A percentile compares a stretch with the other conserved stretches of the same genome.
These are phyloP conservation scores for Oemleria cerasiformis DNA, from an alignment of 306 rosid species.

Conservation along the genomic window DNA sequence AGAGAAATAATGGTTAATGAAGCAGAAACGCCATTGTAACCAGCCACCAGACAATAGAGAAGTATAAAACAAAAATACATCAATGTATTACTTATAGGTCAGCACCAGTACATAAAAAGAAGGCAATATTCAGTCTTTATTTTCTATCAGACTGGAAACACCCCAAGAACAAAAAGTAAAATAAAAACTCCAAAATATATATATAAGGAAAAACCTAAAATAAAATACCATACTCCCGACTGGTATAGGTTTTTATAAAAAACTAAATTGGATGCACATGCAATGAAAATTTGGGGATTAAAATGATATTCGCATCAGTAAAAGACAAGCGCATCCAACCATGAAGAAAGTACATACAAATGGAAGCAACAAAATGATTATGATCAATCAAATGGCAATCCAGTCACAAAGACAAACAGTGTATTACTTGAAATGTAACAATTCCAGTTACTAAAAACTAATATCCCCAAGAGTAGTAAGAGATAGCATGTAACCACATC, in stretches of 20 bases:
- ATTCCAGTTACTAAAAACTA: neutral
- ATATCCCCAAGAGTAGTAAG: neutral
- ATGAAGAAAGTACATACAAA: neutral
- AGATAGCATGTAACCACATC: neutral
- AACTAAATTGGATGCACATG: neutral
- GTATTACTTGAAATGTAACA: neutral
- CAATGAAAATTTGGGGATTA: neutral
- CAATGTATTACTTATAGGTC: neutral
- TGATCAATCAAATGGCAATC: slow-evolving; percentile 2
- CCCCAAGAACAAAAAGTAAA: neutral
- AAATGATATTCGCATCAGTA: neutral
- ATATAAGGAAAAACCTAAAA: neutral
- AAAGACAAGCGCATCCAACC: neutral
- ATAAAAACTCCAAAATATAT: no score
- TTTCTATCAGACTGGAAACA: neutral
- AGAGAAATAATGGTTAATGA: no score
- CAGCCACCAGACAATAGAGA: slow-evolving; percentile 6
- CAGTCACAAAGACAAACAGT: neutral
- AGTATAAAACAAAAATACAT: neutral
- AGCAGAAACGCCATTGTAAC: no score
- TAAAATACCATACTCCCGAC: neutral
- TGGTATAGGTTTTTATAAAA: neutral
- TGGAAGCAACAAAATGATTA: neutral
- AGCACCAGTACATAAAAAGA: slow-evolving; percentile 1
- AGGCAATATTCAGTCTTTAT: neutral